Evolutionary conservation across 768 basidiomycete genomes (phyloP).

Genomic region (Pisolithus orientalis): DNA sequence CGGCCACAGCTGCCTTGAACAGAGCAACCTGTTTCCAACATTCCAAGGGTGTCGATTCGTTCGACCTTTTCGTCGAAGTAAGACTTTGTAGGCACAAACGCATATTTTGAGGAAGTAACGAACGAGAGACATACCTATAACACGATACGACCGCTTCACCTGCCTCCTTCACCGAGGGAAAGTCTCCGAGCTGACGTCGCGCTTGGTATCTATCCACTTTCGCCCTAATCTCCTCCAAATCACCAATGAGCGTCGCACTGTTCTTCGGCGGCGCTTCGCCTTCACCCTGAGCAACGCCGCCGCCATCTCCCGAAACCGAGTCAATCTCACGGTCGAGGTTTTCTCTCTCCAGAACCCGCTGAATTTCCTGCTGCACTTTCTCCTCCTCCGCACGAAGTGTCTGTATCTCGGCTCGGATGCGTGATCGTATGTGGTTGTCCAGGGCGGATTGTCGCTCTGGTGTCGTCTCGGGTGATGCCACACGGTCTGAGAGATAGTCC

Average conservation of each 20-base stretch:
- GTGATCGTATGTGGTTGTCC: constrained; percentile 65
- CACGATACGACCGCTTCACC: constrained; percentile 64
- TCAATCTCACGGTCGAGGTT: constrained; percentile 72
- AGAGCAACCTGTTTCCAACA: constrained; percentile 68
- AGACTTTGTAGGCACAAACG: neutral
- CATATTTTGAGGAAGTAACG: neutral
- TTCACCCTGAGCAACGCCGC: constrained; percentile 32
- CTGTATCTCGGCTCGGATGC: constrained; percentile 63
- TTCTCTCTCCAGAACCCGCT: constrained; percentile 77
- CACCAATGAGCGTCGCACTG: constrained; percentile 59
- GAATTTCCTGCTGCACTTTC: constrained; percentile 64
- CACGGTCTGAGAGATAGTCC: constrained; percentile 65
- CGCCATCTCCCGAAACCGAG: constrained; percentile 27
- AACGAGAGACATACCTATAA: constrained; percentile 50
- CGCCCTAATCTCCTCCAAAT: constrained; percentile 65
- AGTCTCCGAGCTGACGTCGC: constrained; percentile 47
- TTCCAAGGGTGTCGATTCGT: constrained; percentile 53
- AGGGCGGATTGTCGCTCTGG: constrained; percentile 67
- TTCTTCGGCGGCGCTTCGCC: constrained; percentile 40
- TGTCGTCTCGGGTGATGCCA: constrained; percentile 51
- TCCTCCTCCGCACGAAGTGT: constrained; percentile 66
- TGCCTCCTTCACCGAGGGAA: constrained; percentile 49
- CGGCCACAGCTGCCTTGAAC: constrained; percentile 65
- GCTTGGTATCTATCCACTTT: constrained; percentile 69
- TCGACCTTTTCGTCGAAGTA: constrained; percentile 16